Conservation (phyloP, 2,329 filamentous ascomycete species). For the Parastagonospora avenae region DNA sequence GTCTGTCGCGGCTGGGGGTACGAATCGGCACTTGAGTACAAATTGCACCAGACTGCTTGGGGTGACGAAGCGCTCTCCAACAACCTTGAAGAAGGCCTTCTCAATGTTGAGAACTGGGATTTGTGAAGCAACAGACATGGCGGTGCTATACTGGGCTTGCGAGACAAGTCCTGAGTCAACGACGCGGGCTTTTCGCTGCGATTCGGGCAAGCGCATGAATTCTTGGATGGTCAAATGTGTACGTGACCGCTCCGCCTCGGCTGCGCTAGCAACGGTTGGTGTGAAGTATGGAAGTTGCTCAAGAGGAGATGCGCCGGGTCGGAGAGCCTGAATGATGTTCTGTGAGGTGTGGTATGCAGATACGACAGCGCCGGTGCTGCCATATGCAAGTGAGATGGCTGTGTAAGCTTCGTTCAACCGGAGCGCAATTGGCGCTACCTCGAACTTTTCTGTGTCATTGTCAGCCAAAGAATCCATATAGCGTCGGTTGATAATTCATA, state of each 20-base stretch:
- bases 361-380: conserved; percentile 80
- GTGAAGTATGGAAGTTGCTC: conserved; percentile 91
- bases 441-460: conserved; percentile 72
- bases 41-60: conserved; percentile 91
- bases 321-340: conserved; percentile 85
- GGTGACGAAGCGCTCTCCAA: conserved; percentile 90
- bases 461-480: conserved; percentile 9
- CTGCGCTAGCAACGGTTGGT: conserved; percentile 62
- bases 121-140: conserved; percentile 78
- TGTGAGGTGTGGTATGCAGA: conserved; percentile 83
- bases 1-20: conserved; percentile 80
- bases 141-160: conserved; percentile 76
- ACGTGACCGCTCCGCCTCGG: conserved; percentile 70
- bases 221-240: conserved; percentile 77
- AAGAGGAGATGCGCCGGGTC: conserved; percentile 82
- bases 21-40: conserved; percentile 91
- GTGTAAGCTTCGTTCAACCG: conserved; percentile 84
- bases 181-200: conserved; percentile 72
- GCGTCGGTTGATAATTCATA: conserved; percentile 12
- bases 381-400: conserved; percentile 85
- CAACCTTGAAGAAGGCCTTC: conserved; percentile 98
- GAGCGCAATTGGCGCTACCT: conserved; percentile 85
- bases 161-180: conserved; percentile 73
- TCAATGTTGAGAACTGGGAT: conserved; percentile 83
- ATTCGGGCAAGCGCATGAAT: conserved; percentile 84